Evolutionary conservation across 2,329 filamentous ascomycete genomes (phyloP).

Genomic region (Westerdykella aurantiaca): DNA sequence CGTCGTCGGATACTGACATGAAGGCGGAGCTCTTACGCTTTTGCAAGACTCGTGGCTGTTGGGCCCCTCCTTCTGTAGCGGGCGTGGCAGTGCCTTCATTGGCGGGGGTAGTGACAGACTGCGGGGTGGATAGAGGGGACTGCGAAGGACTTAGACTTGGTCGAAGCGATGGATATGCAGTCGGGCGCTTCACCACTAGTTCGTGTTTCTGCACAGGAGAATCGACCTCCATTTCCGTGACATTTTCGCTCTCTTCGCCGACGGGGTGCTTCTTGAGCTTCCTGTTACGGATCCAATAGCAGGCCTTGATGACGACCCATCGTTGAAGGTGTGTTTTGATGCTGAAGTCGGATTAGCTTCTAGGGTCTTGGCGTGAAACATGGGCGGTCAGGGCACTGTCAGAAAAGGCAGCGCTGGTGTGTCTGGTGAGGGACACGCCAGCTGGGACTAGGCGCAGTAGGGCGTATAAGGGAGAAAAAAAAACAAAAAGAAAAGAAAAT

Average conservation of each 20-base stretch:
- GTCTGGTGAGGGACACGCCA: background rate
- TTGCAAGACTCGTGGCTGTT: slow-evolving; percentile 7
- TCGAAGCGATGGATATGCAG: background rate
- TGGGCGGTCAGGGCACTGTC: background rate
- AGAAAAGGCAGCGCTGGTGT: background rate
- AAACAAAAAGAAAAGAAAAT: background rate
- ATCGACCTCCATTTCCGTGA: slow-evolving; percentile 28
- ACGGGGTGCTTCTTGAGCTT: slow-evolving; percentile 31
- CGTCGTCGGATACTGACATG: slow-evolving; percentile 26
- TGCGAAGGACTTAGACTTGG: slow-evolving; percentile 14
- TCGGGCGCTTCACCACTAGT: slow-evolving; percentile 8
- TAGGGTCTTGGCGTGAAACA: too few relatives aligned
- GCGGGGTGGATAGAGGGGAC: slow-evolving; percentile 28
- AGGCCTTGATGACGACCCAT: slow-evolving; percentile 38
- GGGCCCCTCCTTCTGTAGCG: slow-evolving; percentile 19
- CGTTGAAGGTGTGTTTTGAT: slow-evolving; percentile 35
- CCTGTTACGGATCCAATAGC: slow-evolving; percentile 36
- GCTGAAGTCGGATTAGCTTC: slow-evolving; percentile 6
- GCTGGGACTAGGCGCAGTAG: too few relatives aligned
- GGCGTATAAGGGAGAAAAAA: background rate
- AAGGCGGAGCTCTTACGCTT: slow-evolving; percentile 34
- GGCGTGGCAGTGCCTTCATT: slow-evolving; percentile 12
- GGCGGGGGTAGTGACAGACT: slow-evolving; percentile 20
- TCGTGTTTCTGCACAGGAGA: slow-evolving; percentile 7
- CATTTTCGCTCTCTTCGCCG: slow-evolving; percentile 25